phyloP scores from a whole-genome alignment of 306 rosid genomes.

The Fragaria iinumae region DNA sequence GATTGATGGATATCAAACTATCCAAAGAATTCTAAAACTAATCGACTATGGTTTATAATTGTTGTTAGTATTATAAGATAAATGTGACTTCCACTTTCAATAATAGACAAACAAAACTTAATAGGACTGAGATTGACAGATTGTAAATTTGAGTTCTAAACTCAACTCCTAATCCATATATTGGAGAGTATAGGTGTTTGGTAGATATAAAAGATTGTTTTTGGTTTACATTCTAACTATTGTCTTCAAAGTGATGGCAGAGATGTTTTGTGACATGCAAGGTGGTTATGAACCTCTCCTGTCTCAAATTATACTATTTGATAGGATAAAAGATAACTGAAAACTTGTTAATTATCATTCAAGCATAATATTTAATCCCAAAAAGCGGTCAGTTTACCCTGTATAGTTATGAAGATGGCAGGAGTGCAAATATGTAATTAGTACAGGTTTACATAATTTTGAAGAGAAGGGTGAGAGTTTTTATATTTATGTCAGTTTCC shows the following conservation, averaged over 20 bases:
- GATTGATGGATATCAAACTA: not conserved
- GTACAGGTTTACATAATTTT: not conserved
- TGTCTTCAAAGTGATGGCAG: not conserved
- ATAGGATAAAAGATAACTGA: not conserved
- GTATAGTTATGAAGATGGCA: not conserved
- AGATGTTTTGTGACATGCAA: not conserved
- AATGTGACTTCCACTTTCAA: not conserved
- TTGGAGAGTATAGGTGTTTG: not conserved
- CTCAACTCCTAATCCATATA: not conserved
- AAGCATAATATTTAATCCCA: not conserved
- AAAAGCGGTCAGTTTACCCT: not conserved
- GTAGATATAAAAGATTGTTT: not conserved
- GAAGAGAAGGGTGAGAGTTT: not conserved
- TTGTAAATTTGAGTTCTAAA: not conserved
- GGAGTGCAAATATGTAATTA: not conserved
- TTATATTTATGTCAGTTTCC: not conserved
- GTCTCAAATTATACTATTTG: not conserved
- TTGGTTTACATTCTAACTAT: not conserved
- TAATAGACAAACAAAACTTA: not conserved
- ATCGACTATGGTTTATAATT: not conserved
- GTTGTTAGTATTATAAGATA: not conserved
- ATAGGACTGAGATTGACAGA: not conserved
- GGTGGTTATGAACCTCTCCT: not conserved
- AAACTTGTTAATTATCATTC: not conserved
- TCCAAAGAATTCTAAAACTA: not conserved